Evolutionary conservation across 2,329 filamentous ascomycete species (phyloP).

Genomic region (Colletotrichum graminicola): DNA sequence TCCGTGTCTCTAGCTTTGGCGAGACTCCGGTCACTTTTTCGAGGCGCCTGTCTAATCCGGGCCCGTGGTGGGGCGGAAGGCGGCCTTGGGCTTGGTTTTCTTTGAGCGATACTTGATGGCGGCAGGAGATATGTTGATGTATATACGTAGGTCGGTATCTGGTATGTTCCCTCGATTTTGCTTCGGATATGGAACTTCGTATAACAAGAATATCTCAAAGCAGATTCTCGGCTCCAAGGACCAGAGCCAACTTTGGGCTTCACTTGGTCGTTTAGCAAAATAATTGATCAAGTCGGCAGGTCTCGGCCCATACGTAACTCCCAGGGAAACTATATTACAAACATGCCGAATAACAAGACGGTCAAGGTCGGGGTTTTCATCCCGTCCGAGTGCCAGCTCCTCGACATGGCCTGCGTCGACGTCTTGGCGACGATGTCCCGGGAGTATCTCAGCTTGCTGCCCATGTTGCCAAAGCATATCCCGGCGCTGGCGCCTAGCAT

Average conservation of each 20-base stretch:
- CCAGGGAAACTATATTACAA: conserved; percentile 2
- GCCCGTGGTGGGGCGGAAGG: conserved; percentile 6
- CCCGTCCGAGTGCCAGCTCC: conserved; percentile 59
- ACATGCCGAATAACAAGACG: conserved; percentile 43
- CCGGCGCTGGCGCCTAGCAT: conserved; percentile 57
- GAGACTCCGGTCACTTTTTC: not conserved
- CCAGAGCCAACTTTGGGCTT: not conserved
- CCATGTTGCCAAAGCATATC: conserved; percentile 52
- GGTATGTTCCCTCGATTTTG: not conserved
- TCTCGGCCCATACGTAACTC: not conserved
- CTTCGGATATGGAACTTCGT: too few relatives aligned
- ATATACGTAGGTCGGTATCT: not conserved
- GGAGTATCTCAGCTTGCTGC: conserved; percentile 55
- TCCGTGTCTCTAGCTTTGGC: not conserved
- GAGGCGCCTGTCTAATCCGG: conserved; percentile 3
- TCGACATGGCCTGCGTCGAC: conserved; percentile 65
- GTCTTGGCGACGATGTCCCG: conserved; percentile 60
- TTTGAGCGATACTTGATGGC: not conserved
- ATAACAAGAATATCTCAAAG: not conserved
- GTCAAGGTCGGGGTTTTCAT: conserved; percentile 65
- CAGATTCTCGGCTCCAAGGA: not conserved
- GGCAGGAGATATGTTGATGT: not conserved
- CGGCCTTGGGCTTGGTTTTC: not conserved
- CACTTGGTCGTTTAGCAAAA: not conserved
- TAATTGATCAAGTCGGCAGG: not conserved